These are phyloP conservation scores for Thalassiosira ordinaria DNA, from an alignment of 352 stramenopile genomes.

Conservation along the genomic window DNA sequence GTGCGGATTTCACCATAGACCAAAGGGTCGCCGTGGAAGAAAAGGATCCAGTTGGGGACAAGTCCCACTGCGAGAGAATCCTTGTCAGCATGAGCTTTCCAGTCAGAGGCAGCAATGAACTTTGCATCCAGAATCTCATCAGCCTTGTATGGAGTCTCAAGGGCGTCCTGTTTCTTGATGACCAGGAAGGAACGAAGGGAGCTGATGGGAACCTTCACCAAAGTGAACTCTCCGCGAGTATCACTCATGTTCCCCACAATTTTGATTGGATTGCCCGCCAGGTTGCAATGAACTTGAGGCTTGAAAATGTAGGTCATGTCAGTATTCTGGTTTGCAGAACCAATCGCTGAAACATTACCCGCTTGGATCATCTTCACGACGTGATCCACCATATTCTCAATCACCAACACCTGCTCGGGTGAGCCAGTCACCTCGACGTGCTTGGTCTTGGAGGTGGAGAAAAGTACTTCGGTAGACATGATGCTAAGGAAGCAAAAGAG, in stretches of 20 bases:
- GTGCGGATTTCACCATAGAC: background rate
- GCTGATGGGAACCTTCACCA: background rate
- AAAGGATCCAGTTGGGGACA: background rate
- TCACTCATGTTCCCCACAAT: conserved; percentile 14
- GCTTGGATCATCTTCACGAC: background rate
- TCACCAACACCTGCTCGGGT: background rate
- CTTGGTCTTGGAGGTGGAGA: too few relatives aligned
- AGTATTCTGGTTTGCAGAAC: background rate
- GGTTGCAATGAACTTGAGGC: background rate
- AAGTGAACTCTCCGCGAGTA: background rate
- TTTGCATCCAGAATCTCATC: background rate
- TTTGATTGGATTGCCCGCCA: conserved; percentile 23
- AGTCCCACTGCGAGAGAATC: too few relatives aligned
- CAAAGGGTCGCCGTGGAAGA: background rate
- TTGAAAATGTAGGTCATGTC: background rate
- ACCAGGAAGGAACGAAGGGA: background rate
- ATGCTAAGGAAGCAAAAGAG: too few relatives aligned
- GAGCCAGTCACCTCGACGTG: background rate
- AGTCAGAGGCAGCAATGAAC: background rate
- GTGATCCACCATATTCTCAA: background rate
- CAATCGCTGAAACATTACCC: background rate
- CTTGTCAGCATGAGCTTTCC: background rate
- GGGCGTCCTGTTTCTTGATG: background rate
- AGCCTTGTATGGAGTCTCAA: background rate
- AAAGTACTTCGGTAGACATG: too few relatives aligned